Evolutionary conservation across 2,329 filamentous ascomycete genomes (phyloP).

Genomic region (Verticillium nubilum): DNA sequence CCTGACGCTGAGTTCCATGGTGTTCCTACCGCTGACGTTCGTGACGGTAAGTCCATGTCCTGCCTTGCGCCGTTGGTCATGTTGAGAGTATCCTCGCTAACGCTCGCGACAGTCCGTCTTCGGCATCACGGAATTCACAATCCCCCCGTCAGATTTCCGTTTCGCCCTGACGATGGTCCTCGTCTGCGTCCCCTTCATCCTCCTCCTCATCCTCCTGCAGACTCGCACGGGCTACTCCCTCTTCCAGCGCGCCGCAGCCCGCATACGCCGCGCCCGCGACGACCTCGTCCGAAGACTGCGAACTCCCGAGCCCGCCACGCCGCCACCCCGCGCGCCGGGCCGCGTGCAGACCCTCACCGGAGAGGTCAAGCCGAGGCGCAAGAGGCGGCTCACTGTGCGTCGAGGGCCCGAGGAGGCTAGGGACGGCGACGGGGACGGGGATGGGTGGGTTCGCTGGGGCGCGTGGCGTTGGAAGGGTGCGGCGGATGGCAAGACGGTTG

Average conservation of each 20-base stretch:
- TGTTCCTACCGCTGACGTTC: constrained; percentile 57
- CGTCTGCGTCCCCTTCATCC: constrained; percentile 47
- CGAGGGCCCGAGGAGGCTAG: not conserved
- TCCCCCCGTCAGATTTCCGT: constrained; percentile 35
- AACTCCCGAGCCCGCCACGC: not conserved
- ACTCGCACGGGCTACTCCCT: constrained; percentile 25
- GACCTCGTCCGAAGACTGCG: not conserved
- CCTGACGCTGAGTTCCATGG: constrained; percentile 54
- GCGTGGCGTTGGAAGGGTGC: constrained; percentile 1
- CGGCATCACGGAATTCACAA: constrained; percentile 43
- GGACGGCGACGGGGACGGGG: not conserved
- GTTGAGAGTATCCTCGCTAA: not conserved
- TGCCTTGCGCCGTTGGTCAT: not conserved
- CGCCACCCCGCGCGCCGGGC: not conserved
- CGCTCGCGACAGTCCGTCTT: constrained; percentile 38
- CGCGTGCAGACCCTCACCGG: not conserved
- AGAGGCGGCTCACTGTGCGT: constrained; percentile 9
- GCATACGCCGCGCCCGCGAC: not conserved
- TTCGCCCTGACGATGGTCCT: constrained; percentile 59
- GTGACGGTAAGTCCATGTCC: constrained; percentile 37
- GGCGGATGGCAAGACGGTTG: not conserved
- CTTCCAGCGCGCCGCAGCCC: not conserved
- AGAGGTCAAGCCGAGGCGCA: constrained; percentile 8
- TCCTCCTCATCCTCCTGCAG: constrained; percentile 40
- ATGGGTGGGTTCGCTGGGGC: not conserved